Base-by-base conservation (phyloP, 495 filamentous ascomycete genomes). In the Aspergillus conjunctus region DNA sequence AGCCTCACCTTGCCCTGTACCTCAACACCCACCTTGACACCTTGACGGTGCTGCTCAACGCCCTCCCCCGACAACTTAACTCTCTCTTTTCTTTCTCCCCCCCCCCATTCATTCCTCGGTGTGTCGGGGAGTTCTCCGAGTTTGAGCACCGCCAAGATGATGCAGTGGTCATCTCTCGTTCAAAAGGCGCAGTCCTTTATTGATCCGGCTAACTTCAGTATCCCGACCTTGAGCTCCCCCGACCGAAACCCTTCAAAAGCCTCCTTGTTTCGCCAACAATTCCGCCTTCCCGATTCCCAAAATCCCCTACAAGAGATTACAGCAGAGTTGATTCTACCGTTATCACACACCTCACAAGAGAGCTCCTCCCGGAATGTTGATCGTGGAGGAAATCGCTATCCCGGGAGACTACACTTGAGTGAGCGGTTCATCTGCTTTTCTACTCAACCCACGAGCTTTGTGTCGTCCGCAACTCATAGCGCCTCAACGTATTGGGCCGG, bases 341-440 rank as follows among this genome's bases (percentile, higher is more conserved):
- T 79, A 12, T 83, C 88, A 22, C 82, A 82, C 1, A 69, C 78
- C n/a, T 65, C 83, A 37, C 81, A 85, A 54, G 83, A 83, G 37
- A 84, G 88, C 68, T 83, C 86, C 65, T 73, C 85, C 56, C 81
- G 83, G 61, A 86, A 86, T 56, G 71, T 81, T 43, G 80, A 82
- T 33, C 80, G 73, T 44, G 66, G 78, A 15, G 92, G 92, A 43
- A 93, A 87, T 67, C 88, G 91, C 65, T 98, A 98, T 74, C 87
- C 87, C n/a, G 94, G 94, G 15, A 90, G 91, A 71, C 84, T 98
- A 18, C 92, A 98, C 68, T 81, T 98, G 62, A 96, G 92, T 71
- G 93, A 98, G 71, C 85, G 88, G 66, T 98, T 89, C 71, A 85
- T 98, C 51, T 97, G 91, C 81, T 98, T 98, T 78, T 95, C 92